Evolutionary conservation across 2,329 filamentous ascomycete genomes (phyloP), one percentile per base, ranked within the genome.

Genomic region (Ophiostoma novo-ulmi): DNA sequence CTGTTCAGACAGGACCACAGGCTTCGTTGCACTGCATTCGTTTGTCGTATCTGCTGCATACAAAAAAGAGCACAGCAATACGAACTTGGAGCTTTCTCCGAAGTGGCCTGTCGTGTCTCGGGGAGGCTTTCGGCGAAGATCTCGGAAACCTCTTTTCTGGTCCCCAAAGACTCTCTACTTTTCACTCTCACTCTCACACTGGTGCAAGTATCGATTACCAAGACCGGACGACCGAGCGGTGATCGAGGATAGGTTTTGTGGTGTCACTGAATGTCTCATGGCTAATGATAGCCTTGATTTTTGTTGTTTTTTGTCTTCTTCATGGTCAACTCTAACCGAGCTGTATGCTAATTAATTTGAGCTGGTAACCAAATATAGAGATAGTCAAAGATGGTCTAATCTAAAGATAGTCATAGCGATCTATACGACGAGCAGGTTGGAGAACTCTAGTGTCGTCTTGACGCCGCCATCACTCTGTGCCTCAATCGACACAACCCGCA

Each of bases 391-490:
- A 44, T 44, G 39, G 11, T 44, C 39, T 44, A 44, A 13, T 11
- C 5, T 44, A 31, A 14, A 44, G 14, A 17, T 17, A 44, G 17
- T 5, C 38, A 39, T 31, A 39, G 10, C 38, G 8, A 20, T 3
- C 7, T 48, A 48, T 48, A 48, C 44, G 17, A 68, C 44, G 70
- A 80, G 78, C 77, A 89, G 79, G 79, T 92, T 84, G 71, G 80
- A 81, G 75, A 96, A 87, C 81, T 92, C 88, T 74, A 96, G 79
- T 74, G 85, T 87, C 17, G 72, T 73, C 22, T 48, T 52, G 22
- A 70, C 48, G 14, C 41, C 36, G 13, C 66, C 70, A 70, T 91
- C 85, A 74, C 80, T 81, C n/a, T 87, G 88, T 68, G 82, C 85
- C 72, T 84, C 81, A 74, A 80, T 81, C 69, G 85, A 82, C 72